Conservation (phyloP, 768 basidiomycete species). For the Panaeolus cyanescens region DNA sequence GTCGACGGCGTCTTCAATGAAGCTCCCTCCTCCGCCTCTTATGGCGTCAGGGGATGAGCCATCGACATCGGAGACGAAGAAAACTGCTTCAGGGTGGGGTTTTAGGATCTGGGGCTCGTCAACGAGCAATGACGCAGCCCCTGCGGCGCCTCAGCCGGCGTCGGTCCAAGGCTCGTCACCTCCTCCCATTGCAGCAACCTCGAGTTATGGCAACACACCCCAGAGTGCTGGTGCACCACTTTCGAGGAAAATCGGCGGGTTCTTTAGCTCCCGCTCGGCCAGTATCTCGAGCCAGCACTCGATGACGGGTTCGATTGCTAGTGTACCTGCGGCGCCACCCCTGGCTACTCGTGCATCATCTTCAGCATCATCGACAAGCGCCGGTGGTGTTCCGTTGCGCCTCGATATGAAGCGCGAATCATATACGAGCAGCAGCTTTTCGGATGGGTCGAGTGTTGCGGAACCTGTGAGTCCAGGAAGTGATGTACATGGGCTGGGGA, state of each 20-base stretch:
- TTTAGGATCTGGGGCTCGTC: constrained; percentile 64
- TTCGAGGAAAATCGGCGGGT: constrained; percentile 69
- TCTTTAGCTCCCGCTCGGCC: constrained; percentile 59
- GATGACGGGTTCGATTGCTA: background rate
- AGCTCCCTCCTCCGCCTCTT: constrained; percentile 43
- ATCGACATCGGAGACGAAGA: constrained; percentile 26
- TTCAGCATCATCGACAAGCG: background rate
- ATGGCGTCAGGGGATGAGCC: constrained; percentile 40
- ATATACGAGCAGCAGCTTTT: constrained; percentile 36
- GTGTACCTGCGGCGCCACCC: background rate
- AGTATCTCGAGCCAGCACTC: constrained; percentile 10
- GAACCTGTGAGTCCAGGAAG: constrained; percentile 61
- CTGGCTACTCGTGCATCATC: background rate
- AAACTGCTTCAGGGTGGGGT: constrained; percentile 51
- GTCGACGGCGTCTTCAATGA: constrained; percentile 25
- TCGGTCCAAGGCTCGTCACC: constrained; percentile 16
- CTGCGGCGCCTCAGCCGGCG: constrained; percentile 9
- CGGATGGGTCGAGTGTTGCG: constrained; percentile 58
- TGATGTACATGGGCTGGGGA: constrained; percentile 32
- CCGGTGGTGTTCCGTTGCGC: background rate
- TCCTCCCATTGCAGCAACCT: constrained; percentile 24
- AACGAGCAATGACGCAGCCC: constrained; percentile 10
- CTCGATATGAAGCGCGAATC: constrained; percentile 3
- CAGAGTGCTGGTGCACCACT: constrained; percentile 37
- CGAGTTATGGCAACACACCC: background rate